phyloP scores from a whole-genome alignment of 208 protist genomes.

The Trypanosomatidae sp. region DNA sequence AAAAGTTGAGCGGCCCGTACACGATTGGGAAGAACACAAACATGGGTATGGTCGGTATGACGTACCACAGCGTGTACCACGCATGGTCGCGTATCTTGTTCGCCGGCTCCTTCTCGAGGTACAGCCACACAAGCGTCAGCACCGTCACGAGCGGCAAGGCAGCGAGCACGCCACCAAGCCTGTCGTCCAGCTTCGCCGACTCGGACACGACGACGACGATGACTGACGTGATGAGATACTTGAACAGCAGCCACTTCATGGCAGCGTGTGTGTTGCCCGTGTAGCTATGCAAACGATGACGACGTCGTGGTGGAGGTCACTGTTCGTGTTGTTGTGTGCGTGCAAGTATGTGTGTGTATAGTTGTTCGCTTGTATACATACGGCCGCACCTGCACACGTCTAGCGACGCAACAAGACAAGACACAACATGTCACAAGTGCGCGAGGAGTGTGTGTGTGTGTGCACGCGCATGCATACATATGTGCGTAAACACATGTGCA shows the following conservation, averaged over 20 bases:
- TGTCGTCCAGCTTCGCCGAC: conserved; percentile 8
- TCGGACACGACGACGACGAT: conserved; percentile 14
- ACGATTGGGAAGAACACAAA: conserved; percentile 14
- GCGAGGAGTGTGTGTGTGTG: too few species aligned
- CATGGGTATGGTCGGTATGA: conserved; percentile 15
- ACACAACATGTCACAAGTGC: too few species aligned
- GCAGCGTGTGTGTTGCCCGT: background rate
- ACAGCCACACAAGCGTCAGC: conserved; percentile 14
- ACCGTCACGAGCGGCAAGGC: conserved; percentile 12
- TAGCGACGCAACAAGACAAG: too few species aligned
- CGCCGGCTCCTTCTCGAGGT: conserved; percentile 10
- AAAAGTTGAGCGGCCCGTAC: conserved; percentile 14
- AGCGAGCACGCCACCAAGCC: conserved; percentile 10
- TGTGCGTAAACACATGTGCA: too few species aligned
- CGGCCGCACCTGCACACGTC: too few species aligned
- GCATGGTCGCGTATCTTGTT: conserved; percentile 18
- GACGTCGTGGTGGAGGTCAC: too few species aligned
- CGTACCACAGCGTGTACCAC: conserved; percentile 24
- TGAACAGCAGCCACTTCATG: conserved; percentile 10
- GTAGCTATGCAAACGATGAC: too few species aligned
- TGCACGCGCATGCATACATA: too few species aligned
- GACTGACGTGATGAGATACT: conserved; percentile 11
- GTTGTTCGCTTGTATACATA: too few species aligned
- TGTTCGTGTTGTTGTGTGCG: too few species aligned
- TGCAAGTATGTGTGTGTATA: too few species aligned